Evolutionary conservation across 345 rosid genomes (phyloP).

Genomic region (Boechera retrofracta): DNA sequence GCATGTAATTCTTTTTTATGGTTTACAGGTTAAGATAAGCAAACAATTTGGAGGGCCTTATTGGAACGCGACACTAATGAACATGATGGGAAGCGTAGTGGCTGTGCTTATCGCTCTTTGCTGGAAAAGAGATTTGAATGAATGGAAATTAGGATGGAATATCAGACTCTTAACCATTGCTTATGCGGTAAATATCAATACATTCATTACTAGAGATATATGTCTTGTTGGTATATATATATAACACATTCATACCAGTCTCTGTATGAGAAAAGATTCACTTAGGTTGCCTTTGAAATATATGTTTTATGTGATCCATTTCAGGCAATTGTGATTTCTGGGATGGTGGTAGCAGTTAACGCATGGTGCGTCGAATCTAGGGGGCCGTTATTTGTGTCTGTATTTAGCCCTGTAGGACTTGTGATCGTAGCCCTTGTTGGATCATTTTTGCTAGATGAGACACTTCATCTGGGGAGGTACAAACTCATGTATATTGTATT

Average conservation of each 20-base stretch:
- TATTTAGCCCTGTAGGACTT: conserved; percentile 54
- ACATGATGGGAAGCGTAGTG: conserved; percentile 49
- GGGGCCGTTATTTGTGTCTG: conserved; percentile 57
- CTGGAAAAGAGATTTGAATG: conserved; percentile 38
- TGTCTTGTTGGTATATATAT: background rate
- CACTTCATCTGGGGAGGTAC: conserved; percentile 60
- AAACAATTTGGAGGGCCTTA: conserved; percentile 47
- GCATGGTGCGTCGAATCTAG: conserved; percentile 51
- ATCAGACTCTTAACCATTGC: conserved; percentile 51
- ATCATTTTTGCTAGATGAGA: conserved; percentile 50
- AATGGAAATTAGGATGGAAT: conserved; percentile 56
- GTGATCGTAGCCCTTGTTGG: conserved; percentile 55
- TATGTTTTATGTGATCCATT: background rate
- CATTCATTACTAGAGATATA: background rate
- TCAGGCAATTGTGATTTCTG: conserved; percentile 54
- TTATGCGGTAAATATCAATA: conserved; percentile 44
- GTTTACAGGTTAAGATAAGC: conserved; percentile 49
- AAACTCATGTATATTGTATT: conserved; percentile 25
- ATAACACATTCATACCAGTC: background rate
- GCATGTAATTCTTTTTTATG: background rate
- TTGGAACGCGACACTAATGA: conserved; percentile 54
- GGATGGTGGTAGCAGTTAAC: conserved; percentile 41
- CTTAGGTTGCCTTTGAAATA: background rate
- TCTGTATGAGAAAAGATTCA: background rate
- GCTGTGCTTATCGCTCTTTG: conserved; percentile 43